Percentiles rank a stretch among this genome's conserved stretches.
These are phyloP conservation scores for Pseudogymnoascus sp. DNA, from an alignment of 2,329 filamentous ascomycete genomes.

Conservation along the genomic window DNA sequence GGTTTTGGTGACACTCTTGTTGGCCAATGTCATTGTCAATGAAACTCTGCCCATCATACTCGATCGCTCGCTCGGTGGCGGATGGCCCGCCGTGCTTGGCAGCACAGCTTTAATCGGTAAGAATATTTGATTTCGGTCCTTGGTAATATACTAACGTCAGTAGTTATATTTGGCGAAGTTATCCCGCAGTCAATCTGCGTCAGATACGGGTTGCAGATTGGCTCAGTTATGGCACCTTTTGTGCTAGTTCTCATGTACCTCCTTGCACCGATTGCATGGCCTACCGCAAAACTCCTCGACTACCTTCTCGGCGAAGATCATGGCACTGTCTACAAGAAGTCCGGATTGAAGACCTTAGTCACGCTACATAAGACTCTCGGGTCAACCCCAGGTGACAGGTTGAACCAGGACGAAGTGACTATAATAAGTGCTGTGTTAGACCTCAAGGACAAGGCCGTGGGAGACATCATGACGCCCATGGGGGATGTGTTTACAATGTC, in stretches of 20 bases:
- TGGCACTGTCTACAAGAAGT: slow-evolving; percentile 93
- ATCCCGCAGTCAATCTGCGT: slow-evolving; percentile 93
- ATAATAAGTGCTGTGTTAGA: slow-evolving; percentile 97
- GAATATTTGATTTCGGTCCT: slow-evolving; percentile 22
- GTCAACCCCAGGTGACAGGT: slow-evolving; percentile 70
- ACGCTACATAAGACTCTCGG: slow-evolving; percentile 80
- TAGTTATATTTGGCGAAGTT: slow-evolving; percentile 94
- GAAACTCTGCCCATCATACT: slow-evolving; percentile 90
- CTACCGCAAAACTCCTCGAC: slow-evolving; percentile 88
- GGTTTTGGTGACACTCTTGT: slow-evolving; percentile 85
- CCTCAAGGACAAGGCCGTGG: slow-evolving; percentile 91
- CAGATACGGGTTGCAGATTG: slow-evolving; percentile 86
- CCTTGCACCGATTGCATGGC: slow-evolving; percentile 81
- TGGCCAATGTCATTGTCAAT: slow-evolving; percentile 95
- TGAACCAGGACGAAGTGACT: slow-evolving; percentile 96
- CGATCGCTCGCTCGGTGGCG: slow-evolving; percentile 84
- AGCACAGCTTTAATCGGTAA: slow-evolving; percentile 86
- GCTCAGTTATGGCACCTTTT: slow-evolving; percentile 78
- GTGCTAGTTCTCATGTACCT: slow-evolving; percentile 86
- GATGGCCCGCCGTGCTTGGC: slow-evolving; percentile 83
- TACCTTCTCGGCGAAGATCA: slow-evolving; percentile 87
- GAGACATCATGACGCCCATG: slow-evolving; percentile 98
- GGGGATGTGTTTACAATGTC: slow-evolving; percentile 94
- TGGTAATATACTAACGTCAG: slow-evolving; percentile 18
- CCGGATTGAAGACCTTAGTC: slow-evolving; percentile 87